A percentile compares a stretch with the other conserved stretches of the same genome.
Evolutionary conservation across 495 filamentous ascomycete genomes (phyloP).

Genomic region (Hypoxylon lenormandii): DNA sequence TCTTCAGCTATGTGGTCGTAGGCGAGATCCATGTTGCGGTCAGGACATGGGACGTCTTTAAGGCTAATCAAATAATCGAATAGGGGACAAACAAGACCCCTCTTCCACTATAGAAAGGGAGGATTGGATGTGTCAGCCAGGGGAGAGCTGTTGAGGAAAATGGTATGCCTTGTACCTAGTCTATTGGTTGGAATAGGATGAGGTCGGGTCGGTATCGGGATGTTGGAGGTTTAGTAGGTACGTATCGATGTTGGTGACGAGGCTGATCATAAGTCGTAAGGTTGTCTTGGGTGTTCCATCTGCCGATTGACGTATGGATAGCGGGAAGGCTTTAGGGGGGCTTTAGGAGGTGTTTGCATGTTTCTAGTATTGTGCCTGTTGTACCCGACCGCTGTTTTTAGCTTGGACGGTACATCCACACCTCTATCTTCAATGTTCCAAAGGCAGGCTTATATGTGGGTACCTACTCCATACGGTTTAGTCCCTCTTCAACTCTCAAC

Average conservation of each 20-base stretch:
- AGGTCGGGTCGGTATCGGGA: conserved; percentile 32
- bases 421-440: too few species aligned
- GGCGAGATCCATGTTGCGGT: conserved; percentile 83
- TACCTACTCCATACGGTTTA: conserved; percentile 21
- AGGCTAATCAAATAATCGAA: conserved; percentile 15
- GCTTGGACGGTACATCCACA: conserved; percentile 22
- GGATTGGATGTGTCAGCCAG: conserved; percentile 29
- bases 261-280: conserved; percentile 43
- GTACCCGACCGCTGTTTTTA: conserved; percentile 25
- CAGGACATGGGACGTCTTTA: conserved; percentile 34
- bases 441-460: too few species aligned
- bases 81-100: conserved; percentile 24
- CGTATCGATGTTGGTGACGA: conserved; percentile 35
- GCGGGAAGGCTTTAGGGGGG: conserved; percentile 4
- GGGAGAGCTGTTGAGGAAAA: neutral
- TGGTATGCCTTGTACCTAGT: conserved; percentile 11
- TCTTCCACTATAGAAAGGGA: conserved; percentile 31
- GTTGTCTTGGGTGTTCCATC: too few species aligned
- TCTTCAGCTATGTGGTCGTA: conserved; percentile 98
- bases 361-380: neutral
- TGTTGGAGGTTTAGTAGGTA: neutral
- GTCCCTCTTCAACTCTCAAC: conserved; percentile 9
- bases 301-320: conserved; percentile 48
- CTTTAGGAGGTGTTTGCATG: too few species aligned
- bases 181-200: conserved; percentile 19